Evolutionary conservation across 2,329 filamentous ascomycete species (phyloP).

Genomic region (Fusarium duplospermum): DNA sequence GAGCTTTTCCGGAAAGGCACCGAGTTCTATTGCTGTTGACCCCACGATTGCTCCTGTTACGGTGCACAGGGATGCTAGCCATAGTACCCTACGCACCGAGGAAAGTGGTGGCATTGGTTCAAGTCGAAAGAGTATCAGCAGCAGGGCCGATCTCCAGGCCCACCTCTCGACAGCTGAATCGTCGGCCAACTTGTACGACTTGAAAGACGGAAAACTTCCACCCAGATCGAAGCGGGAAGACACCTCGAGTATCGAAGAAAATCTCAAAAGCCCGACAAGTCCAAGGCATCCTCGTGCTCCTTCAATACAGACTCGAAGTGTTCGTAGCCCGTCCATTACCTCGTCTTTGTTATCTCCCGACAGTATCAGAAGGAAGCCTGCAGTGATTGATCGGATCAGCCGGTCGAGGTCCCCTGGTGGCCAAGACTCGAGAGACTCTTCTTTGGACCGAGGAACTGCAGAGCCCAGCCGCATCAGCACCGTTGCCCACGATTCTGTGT

Average conservation of each 20-base stretch:
- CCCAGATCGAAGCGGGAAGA: constrained; percentile 56
- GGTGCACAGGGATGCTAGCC: constrained; percentile 60
- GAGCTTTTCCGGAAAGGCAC: constrained; percentile 56
- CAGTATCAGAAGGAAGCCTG: constrained; percentile 58
- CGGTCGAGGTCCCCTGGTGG: constrained; percentile 57
- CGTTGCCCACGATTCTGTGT: constrained; percentile 68
- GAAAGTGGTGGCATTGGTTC: constrained; percentile 55
- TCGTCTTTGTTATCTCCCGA: constrained; percentile 53
- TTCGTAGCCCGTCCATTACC: constrained; percentile 49
- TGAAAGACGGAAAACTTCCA: constrained; percentile 50
- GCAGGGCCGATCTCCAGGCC: constrained; percentile 55
- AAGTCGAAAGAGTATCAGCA: constrained; percentile 55
- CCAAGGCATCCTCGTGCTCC: constrained; percentile 54
- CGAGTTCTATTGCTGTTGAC: constrained; percentile 55
- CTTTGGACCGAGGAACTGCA: constrained; percentile 66
- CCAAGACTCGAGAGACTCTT: constrained; percentile 67
- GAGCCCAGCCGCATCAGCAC: constrained; percentile 69
- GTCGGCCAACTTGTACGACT: constrained; percentile 53
- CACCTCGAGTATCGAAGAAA: constrained; percentile 58
- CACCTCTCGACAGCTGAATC: constrained; percentile 51
- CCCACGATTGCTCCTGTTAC: constrained; percentile 62
- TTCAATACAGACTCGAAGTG: constrained; percentile 50
- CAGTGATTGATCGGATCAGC: constrained; percentile 67
- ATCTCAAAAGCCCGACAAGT: constrained; percentile 59
- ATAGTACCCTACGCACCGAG: constrained; percentile 56